Conservation (phyloP, 345 rosid species). For the Eucalyptus leucophloia region DNA sequence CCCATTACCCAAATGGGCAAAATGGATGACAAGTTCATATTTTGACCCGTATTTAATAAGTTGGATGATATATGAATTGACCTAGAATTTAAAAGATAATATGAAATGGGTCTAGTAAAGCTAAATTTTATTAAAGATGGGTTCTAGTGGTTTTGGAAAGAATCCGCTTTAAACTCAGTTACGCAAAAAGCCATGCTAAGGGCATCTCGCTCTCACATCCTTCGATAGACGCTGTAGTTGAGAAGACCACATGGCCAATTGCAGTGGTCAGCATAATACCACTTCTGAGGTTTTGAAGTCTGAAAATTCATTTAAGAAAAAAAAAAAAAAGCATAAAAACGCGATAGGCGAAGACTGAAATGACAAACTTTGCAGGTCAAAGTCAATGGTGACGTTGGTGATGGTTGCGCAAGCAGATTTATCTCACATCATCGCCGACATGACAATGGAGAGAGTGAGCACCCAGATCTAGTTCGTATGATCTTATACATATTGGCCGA, state of each 20-base stretch:
- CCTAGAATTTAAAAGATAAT: not conserved
- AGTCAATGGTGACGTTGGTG: not conserved
- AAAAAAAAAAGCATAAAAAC: not conserved
- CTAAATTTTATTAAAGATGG: not conserved
- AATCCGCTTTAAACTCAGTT: not conserved
- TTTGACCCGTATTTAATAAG: not conserved
- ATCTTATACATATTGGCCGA: not conserved
- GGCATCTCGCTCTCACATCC: not conserved
- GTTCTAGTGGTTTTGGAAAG: not conserved
- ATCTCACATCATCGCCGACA: accelerated
- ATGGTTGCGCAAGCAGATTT: not conserved
- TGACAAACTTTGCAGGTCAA: not conserved
- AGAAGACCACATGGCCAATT: not conserved
- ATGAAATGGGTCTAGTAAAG: not conserved
- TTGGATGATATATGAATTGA: not conserved
- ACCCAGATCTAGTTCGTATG: not conserved
- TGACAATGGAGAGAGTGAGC: not conserved
- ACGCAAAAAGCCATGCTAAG: not conserved
- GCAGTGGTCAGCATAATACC: too few species aligned
- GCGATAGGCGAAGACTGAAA: not conserved
- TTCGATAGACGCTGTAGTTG: not conserved
- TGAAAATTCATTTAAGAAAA: not conserved
- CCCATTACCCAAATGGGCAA: not conserved
- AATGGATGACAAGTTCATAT: not conserved
- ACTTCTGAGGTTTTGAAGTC: too few species aligned